These are phyloP conservation scores for Eucalyptus caleyi DNA, from an alignment of 345 rosid genomes.

Conservation along the genomic window DNA sequence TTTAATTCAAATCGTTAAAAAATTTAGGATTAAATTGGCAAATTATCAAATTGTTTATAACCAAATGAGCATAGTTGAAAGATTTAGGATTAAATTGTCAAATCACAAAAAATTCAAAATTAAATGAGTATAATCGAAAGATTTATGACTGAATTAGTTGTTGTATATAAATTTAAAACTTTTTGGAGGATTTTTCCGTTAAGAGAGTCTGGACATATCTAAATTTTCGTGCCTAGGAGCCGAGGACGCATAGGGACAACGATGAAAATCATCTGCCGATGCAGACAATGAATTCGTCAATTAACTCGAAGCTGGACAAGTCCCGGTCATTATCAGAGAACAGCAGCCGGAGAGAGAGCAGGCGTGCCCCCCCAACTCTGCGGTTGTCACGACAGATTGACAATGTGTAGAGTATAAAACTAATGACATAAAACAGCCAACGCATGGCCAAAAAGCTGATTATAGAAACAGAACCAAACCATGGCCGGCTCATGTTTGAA, in stretches of 20 bases:
- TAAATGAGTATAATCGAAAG: too few relatives aligned
- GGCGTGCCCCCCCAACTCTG: not conserved
- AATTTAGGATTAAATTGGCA: too few relatives aligned
- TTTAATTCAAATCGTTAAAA: too few relatives aligned
- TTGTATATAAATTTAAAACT: too few relatives aligned
- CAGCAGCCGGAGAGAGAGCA: not conserved
- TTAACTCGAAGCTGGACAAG: not conserved
- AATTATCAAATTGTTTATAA: too few relatives aligned
- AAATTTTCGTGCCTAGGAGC: too few relatives aligned
- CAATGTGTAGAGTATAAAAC: not conserved
- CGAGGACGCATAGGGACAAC: not conserved
- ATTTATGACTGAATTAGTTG: too few relatives aligned
- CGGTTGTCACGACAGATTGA: not conserved
- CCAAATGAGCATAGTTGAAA: too few relatives aligned
- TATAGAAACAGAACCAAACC: not conserved
- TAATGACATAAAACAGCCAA: not conserved
- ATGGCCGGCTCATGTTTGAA: not conserved
- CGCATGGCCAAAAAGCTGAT: not conserved
- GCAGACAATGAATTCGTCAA: not conserved
- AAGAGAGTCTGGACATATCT: too few relatives aligned
- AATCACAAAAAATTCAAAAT: too few relatives aligned
- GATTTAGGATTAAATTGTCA: rapidly evolving
- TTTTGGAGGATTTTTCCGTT: too few relatives aligned
- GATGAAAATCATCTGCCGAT: not conserved
- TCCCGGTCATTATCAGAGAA: not conserved